Conservation (phyloP, 305 asterid species). For the Solanum hybrid region DNA sequence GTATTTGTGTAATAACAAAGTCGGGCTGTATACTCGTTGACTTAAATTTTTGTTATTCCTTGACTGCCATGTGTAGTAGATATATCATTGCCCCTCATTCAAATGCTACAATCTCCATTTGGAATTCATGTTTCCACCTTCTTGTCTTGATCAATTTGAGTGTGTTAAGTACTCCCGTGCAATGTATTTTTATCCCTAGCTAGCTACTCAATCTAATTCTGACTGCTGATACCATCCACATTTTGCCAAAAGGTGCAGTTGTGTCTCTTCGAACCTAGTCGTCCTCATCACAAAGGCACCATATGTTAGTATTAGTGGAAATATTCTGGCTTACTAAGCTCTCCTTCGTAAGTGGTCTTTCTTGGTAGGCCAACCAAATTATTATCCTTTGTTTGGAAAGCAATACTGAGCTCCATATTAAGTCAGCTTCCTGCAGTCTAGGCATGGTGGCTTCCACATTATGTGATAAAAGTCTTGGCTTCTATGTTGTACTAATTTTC, state of each 20-base stretch:
- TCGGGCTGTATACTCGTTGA: too few relatives aligned
- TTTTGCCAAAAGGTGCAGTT: neutral
- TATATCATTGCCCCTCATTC: neutral
- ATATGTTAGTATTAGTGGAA: neutral
- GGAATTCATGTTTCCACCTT: neutral
- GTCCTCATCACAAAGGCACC: neutral
- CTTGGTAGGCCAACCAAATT: neutral
- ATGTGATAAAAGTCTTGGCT: neutral
- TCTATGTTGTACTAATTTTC: neutral
- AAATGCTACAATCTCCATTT: neutral
- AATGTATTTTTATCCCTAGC: neutral
- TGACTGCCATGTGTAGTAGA: neutral
- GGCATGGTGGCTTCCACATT: neutral
- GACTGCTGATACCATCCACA: neutral
- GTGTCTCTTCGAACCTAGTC: neutral
- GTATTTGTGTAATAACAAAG: neutral
- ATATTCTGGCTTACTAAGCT: neutral
- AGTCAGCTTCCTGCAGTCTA: neutral
- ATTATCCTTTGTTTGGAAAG: neutral
- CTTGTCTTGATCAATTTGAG: neutral
- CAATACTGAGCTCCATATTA: neutral
- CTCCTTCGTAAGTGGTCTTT: neutral
- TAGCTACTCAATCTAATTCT: neutral
- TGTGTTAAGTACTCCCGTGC: rapidly evolving
- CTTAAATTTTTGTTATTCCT: neutral